phyloP scores from a whole-genome alignment of 2,329 filamentous ascomycete species.

The Colletotrichum sp. region DNA sequence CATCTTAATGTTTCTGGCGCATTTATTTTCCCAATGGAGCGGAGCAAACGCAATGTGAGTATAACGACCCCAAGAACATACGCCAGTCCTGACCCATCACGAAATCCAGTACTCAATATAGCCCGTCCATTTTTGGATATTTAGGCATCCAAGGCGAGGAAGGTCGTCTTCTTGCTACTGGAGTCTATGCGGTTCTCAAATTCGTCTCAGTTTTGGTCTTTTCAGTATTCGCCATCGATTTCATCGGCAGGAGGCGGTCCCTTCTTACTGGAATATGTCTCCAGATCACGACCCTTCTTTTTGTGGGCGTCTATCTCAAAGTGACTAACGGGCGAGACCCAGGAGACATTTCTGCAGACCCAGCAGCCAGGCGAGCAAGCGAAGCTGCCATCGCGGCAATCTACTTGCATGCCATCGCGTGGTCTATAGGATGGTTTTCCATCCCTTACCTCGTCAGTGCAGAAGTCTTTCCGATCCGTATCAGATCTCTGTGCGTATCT shows the following conservation, averaged over 20 bases:
- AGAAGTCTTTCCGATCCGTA: conserved; percentile 47
- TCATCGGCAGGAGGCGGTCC: conserved; percentile 33
- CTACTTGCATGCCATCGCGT: conserved; percentile 46
- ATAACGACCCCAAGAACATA: neutral
- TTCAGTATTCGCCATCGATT: conserved; percentile 33
- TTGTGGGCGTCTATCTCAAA: conserved; percentile 33
- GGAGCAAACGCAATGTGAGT: conserved; percentile 30
- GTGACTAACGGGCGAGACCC: conserved; percentile 28
- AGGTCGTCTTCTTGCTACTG: conserved; percentile 28
- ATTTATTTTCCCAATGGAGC: conserved; percentile 31
- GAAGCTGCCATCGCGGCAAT: conserved; percentile 46
- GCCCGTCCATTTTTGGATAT: conserved; percentile 32
- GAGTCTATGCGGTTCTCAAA: conserved; percentile 30
- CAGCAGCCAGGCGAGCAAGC: conserved; percentile 32
- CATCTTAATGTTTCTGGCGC: conserved; percentile 32
- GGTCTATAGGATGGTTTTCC: conserved; percentile 52
- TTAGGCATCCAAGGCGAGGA: conserved; percentile 27
- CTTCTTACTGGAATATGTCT: conserved; percentile 36
- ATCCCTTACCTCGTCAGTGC: conserved; percentile 50
- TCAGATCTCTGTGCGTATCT: conserved; percentile 43
- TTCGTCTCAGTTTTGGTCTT: conserved; percentile 31
- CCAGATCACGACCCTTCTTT: conserved; percentile 33
- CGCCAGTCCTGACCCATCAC: neutral
- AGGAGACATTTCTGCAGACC: conserved; percentile 17
- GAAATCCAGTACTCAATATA: conserved; percentile 26